Evolutionary conservation across 2,329 filamentous ascomycete genomes (phyloP).

Genomic region (Pleochaeta shiraiana): DNA sequence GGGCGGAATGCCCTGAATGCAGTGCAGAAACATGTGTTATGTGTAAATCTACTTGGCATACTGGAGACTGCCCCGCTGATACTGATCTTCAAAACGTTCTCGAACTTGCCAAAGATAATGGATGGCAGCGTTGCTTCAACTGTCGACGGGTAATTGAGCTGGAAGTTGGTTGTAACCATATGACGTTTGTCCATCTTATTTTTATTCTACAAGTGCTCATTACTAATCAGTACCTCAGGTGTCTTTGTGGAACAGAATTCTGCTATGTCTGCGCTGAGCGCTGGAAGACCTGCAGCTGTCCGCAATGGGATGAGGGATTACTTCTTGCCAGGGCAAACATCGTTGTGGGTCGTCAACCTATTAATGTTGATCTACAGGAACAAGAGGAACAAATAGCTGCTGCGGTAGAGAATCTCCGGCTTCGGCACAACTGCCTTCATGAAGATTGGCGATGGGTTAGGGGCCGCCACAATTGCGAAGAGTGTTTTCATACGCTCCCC

Average conservation of each 20-base stretch:
- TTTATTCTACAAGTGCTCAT: not conserved
- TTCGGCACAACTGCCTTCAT: constrained; percentile 23
- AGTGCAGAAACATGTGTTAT: constrained; percentile 23
- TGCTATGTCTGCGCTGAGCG: constrained; percentile 25
- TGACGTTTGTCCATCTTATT: constrained; percentile 24
- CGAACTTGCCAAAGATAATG: constrained; percentile 20
- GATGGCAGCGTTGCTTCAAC: constrained; percentile 29
- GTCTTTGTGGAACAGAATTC: constrained; percentile 26
- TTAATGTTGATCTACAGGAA: not conserved
- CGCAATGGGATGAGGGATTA: constrained; percentile 20
- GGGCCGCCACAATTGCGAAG: constrained; percentile 22
- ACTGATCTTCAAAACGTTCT: constrained; percentile 21
- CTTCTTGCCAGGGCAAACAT: constrained; percentile 18
- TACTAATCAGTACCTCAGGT: constrained; percentile 18
- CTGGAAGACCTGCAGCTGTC: constrained; percentile 23
- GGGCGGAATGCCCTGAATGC: constrained; percentile 25
- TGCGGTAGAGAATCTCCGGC: constrained; percentile 14
- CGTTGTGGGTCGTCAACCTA: constrained; percentile 14
- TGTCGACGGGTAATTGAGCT: constrained; percentile 29
- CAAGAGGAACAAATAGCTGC: constrained; percentile 9
- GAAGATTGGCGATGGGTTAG: constrained; percentile 18
- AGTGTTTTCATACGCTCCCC: constrained; percentile 22
- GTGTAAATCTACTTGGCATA: constrained; percentile 28
- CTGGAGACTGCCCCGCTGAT: constrained; percentile 27
- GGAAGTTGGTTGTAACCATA: constrained; percentile 30